These are phyloP conservation scores for Coemansia sp. DNA, from an alignment of 371 early-diverging fungal species.

Conservation along the genomic window DNA sequence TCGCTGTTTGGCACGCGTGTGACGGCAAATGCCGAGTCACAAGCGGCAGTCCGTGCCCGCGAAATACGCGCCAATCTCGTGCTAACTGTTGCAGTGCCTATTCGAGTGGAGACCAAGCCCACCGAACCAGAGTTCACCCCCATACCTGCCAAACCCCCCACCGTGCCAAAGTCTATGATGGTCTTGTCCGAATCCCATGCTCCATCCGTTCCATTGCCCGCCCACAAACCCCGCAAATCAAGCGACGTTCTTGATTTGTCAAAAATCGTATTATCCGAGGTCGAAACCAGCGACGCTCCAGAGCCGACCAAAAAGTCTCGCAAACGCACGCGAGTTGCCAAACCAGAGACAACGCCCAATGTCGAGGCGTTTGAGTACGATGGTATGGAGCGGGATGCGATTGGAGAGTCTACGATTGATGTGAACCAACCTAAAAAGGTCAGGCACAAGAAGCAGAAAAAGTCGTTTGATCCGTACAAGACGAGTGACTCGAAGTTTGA, in stretches of 20 bases:
- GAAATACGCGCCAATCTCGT: conserved; percentile 51
- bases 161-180: conserved; percentile 16
- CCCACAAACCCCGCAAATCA: conserved; percentile 49
- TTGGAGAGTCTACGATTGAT: conserved; percentile 21
- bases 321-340: neutral
- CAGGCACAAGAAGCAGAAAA: neutral
- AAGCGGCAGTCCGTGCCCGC: conserved; percentile 31
- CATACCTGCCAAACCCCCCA: conserved; percentile 32
- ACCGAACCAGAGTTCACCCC: conserved; percentile 22
- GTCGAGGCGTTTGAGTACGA: conserved; percentile 28
- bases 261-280: conserved; percentile 29
- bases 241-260: conserved; percentile 48
- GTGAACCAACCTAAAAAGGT: neutral
- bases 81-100: conserved; percentile 46
- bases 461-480: conserved; percentile 53
- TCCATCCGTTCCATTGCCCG: conserved; percentile 16
- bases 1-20: conserved; percentile 54
- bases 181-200: conserved; percentile 30
- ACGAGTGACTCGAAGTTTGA: conserved; percentile 38
- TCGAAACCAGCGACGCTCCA: conserved; percentile 32
- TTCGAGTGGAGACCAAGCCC: conserved; percentile 32
- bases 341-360: neutral
- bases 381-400: conserved; percentile 9
- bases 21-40: neutral
- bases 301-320: neutral